Evolutionary conservation across 164 flowering plant genomes (phyloP).

Genomic region (Piper betle): DNA sequence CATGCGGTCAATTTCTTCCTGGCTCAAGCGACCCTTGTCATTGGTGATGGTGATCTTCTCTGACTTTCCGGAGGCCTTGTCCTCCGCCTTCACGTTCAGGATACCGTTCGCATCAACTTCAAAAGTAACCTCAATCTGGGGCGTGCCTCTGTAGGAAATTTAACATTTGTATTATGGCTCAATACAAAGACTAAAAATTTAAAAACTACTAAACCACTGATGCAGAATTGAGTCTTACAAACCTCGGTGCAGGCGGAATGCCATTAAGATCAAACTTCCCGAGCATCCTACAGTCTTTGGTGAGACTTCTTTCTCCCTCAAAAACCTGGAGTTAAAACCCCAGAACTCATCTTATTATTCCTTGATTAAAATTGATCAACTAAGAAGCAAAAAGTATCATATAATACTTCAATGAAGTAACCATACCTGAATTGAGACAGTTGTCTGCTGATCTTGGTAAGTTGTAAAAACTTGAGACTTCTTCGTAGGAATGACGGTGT

Average conservation of each 20-base stretch:
- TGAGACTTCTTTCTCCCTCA: constrained; percentile 96
- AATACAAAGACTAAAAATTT: neutral
- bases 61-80: constrained; percentile 61
- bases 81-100: constrained; percentile 72
- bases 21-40: constrained; percentile 76
- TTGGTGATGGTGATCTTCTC: constrained; percentile 88
- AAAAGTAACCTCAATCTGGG: constrained; percentile 80
- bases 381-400: no score
- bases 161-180: neutral
- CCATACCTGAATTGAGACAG: constrained; percentile 73
- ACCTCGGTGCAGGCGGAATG: constrained; percentile 87
- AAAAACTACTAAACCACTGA: neutral
- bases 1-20: constrained; percentile 83
- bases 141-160: constrained; percentile 49
- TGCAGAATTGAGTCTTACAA: neutral
- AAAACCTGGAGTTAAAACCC: constrained; percentile 34
- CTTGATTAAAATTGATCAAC: no score
- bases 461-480: constrained; percentile 93
- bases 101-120: constrained; percentile 86
- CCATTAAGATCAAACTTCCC: constrained; percentile 77
- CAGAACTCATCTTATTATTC: neutral
- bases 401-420: no score
- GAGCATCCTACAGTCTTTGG: constrained; percentile 69
- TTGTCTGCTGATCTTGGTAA: constrained; percentile 91
- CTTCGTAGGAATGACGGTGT: constrained; percentile 90